Evolutionary conservation across 176 grass and related monocot species (phyloP).

Genomic region (Calamus simplicifolius): DNA sequence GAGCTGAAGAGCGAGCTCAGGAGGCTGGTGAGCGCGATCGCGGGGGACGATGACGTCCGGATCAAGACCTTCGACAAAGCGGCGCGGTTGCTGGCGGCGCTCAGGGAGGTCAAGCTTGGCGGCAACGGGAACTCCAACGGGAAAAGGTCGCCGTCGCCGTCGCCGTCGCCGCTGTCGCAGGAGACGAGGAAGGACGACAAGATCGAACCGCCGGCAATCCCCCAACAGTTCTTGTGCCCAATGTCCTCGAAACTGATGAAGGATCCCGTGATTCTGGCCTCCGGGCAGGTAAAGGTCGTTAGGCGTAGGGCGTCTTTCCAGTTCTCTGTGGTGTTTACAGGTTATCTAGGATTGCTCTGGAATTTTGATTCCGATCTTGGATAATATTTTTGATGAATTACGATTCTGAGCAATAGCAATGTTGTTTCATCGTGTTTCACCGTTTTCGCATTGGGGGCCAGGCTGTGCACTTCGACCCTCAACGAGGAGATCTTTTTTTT

Average conservation of each 20-base stretch:
- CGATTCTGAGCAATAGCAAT: no score
- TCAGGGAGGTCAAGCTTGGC: conserved; percentile 34
- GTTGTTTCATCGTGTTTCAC: no score
- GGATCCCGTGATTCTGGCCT: conserved; percentile 73
- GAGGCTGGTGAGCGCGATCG: conserved; percentile 32
- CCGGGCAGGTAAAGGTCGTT: conserved; percentile 57
- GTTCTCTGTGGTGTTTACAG: not conserved
- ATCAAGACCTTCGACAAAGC: conserved; percentile 43
- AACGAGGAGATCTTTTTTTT: no score
- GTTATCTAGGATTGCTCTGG: not conserved
- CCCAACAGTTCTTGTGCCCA: conserved; percentile 60
- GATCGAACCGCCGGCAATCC: conserved; percentile 12
- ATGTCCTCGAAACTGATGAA: conserved; percentile 69
- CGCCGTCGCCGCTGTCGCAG: no score
- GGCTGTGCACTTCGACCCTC: no score
- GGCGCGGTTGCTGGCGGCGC: conserved; percentile 33
- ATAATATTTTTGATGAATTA: no score
- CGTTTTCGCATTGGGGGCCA: no score
- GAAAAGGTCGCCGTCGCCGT: no score
- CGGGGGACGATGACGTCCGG: conserved; percentile 8
- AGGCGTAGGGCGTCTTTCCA: conserved; percentile 1
- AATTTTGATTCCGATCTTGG: not conserved
- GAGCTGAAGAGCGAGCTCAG: conserved; percentile 38
- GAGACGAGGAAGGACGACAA: no score
- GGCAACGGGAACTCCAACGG: no score